phyloP scores from a whole-genome alignment of 306 rosid genomes.

The Dalbergia cultrata region DNA sequence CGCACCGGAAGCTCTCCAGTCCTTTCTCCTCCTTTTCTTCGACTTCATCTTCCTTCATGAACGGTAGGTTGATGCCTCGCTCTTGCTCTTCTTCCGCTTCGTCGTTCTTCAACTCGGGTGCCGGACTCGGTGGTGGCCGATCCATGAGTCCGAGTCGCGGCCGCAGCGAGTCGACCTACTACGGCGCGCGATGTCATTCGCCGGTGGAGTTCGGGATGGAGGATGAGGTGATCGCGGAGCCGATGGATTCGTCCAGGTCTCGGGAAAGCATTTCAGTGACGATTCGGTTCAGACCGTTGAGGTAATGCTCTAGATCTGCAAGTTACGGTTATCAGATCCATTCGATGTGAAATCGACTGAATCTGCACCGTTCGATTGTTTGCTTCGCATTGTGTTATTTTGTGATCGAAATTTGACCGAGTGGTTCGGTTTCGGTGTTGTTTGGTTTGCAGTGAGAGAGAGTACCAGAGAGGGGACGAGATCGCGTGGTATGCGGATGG shows the following conservation, averaged over 20 bases:
- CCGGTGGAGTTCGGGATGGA: slow-evolving; percentile 74
- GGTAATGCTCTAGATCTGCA: slow-evolving; percentile 83
- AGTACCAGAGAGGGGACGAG: slow-evolving; percentile 93
- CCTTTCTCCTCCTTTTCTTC: slow-evolving; percentile 77
- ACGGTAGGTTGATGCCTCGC: slow-evolving; percentile 74
- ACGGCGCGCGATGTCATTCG: slow-evolving; percentile 53
- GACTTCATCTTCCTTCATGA: slow-evolving; percentile 72
- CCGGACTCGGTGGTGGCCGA: slow-evolving; percentile 72
- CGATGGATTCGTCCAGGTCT: slow-evolving; percentile 60
- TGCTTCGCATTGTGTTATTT: slow-evolving; percentile 12
- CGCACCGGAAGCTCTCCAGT: slow-evolving; percentile 75
- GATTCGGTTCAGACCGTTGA: slow-evolving; percentile 95
- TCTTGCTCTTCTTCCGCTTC: slow-evolving; percentile 81
- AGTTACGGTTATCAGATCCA: slow-evolving; percentile 61
- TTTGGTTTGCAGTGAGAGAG: slow-evolving; percentile 84
- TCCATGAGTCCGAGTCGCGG: slow-evolving; percentile 72
- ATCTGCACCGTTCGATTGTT: slow-evolving; percentile 36
- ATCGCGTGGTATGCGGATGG: slow-evolving; percentile 97
- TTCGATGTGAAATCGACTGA: slow-evolving; percentile 25
- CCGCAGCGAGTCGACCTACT: slow-evolving; percentile 63
- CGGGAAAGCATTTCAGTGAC: slow-evolving; percentile 96
- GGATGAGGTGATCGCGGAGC: slow-evolving; percentile 67
- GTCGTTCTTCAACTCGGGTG: slow-evolving; percentile 74
- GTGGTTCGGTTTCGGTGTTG: slow-evolving; percentile 36
- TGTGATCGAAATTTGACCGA: slow-evolving; percentile 54